These are phyloP conservation scores for Ophiostoma ips DNA, from an alignment of 2,329 filamentous ascomycete genomes.

Conservation along the genomic window DNA sequence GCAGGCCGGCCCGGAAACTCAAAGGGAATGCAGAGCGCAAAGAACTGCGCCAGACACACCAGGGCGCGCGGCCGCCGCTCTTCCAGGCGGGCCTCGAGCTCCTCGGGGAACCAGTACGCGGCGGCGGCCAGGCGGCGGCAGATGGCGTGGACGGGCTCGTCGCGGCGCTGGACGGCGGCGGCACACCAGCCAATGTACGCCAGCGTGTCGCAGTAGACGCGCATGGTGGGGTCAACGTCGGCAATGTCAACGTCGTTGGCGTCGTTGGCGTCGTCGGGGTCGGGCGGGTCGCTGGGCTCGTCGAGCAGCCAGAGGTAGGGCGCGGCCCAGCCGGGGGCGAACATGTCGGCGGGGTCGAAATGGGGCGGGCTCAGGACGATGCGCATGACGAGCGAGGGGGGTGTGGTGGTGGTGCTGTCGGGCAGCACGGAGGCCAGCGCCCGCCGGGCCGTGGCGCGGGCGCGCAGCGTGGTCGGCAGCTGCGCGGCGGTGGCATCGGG, in stretches of 20 bases:
- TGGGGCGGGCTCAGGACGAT: conserved; percentile 13
- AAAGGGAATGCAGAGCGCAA: conserved; percentile 23
- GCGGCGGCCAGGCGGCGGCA: conserved; percentile 24
- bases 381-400: background rate
- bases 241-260: conserved; percentile 10
- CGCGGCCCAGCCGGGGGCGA: conserved; percentile 18
- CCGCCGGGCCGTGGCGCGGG: too few relatives aligned
- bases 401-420: background rate
- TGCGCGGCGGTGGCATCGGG: background rate
- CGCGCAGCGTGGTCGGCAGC: too few relatives aligned
- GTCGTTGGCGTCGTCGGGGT: conserved; percentile 10
- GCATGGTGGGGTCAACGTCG: conserved; percentile 6
- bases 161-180: conserved; percentile 16
- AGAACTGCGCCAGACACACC: conserved; percentile 25
- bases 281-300: conserved; percentile 5
- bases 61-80: conserved; percentile 24
- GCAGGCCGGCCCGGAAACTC: conserved; percentile 8
- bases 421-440: too few relatives aligned
- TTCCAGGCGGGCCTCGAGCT: conserved; percentile 22
- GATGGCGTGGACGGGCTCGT: conserved; percentile 19
- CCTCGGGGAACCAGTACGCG: conserved; percentile 21
- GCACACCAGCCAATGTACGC: conserved; percentile 23
- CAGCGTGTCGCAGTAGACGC: conserved; percentile 21
- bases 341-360: conserved; percentile 20
- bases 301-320: conserved; percentile 23